Evolutionary conservation across 495 filamentous ascomycete species (phyloP).

Genomic region (Aspergillus saccharolyticus): DNA sequence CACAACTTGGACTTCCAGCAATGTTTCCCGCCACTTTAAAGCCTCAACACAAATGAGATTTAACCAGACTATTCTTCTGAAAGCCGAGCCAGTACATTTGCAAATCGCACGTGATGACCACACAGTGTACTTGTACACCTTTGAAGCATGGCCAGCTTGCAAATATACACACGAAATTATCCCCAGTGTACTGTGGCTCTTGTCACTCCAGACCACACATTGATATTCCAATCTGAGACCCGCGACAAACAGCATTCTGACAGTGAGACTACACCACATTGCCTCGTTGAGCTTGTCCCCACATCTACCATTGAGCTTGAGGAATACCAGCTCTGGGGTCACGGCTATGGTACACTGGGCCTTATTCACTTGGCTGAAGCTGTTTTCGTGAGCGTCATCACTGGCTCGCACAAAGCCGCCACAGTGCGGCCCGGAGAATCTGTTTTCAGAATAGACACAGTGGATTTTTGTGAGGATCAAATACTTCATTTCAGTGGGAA

Average conservation of each 20-base stretch:
- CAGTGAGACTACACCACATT: conserved; percentile 54
- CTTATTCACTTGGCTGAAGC: conserved; percentile 80
- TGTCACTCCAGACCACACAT: conserved; percentile 66
- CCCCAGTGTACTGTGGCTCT: conserved; percentile 83
- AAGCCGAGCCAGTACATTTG: no score
- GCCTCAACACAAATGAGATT: no score
- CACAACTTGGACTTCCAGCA: no score
- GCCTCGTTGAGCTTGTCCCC: conserved; percentile 80
- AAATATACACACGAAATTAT: conserved; percentile 53
- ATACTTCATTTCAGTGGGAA: conserved; percentile 6
- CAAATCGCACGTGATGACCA: no score
- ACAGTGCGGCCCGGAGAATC: conserved; percentile 80
- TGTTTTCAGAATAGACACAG: conserved; percentile 77
- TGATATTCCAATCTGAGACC: conserved; percentile 69
- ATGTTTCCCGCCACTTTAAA: no score
- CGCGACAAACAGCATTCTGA: conserved; percentile 17
- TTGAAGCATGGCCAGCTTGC: conserved; percentile 36
- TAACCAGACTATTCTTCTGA: no score
- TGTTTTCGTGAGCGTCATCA: conserved; percentile 91
- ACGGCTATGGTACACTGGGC: conserved; percentile 85
- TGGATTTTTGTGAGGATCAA: conserved; percentile 71
- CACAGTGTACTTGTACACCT: no score
- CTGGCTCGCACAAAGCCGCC: conserved; percentile 68
- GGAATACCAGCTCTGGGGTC: conserved; percentile 68
- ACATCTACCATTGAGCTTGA: conserved; percentile 59